phyloP scores from a whole-genome alignment of 805 yeast genomes.

The Saccharomycopsis amapae region DNA sequence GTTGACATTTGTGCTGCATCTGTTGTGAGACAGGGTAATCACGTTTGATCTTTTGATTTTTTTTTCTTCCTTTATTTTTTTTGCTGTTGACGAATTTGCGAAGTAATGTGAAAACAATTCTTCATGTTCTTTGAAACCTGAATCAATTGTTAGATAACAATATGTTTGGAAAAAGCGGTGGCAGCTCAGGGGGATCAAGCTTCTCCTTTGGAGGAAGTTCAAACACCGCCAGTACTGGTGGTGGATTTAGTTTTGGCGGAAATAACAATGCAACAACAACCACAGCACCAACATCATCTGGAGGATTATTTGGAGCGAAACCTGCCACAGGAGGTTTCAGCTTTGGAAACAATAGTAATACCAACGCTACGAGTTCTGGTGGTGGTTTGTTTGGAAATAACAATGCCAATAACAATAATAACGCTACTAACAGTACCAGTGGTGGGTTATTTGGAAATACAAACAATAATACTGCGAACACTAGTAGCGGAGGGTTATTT shows the following conservation, averaged over 20 bases:
- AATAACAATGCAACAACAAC: constrained; percentile 19
- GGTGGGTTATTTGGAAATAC: constrained; percentile 34
- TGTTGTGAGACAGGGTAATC: too few relatives aligned
- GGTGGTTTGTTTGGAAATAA: constrained; percentile 26
- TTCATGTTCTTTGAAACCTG: too few relatives aligned
- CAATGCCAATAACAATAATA: constrained; percentile 29
- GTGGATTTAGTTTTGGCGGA: constrained; percentile 28
- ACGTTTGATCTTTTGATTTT: too few relatives aligned
- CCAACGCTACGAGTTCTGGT: constrained; percentile 21
- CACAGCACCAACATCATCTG: constrained; percentile 20
- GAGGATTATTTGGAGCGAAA: constrained; percentile 35
- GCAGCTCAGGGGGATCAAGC: constrained; percentile 22
- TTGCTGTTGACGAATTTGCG: too few relatives aligned
- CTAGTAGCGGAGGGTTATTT: constrained; percentile 34
- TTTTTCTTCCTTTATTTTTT: too few relatives aligned
- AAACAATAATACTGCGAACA: constrained; percentile 23
- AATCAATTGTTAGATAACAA: too few relatives aligned
- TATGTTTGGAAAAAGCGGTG: constrained; percentile 20
- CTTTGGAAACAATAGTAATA: constrained; percentile 28
- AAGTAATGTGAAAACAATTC: too few relatives aligned
- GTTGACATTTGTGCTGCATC: too few relatives aligned
- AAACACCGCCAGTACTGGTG: constrained; percentile 13
- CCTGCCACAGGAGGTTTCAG: constrained; percentile 31
- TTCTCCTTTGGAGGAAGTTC: constrained; percentile 6
- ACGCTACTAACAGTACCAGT: constrained; percentile 28